Evolutionary conservation across 192 early-diverging fungal genomes (phyloP).

Genomic region (Geosiphon pyriformis): DNA sequence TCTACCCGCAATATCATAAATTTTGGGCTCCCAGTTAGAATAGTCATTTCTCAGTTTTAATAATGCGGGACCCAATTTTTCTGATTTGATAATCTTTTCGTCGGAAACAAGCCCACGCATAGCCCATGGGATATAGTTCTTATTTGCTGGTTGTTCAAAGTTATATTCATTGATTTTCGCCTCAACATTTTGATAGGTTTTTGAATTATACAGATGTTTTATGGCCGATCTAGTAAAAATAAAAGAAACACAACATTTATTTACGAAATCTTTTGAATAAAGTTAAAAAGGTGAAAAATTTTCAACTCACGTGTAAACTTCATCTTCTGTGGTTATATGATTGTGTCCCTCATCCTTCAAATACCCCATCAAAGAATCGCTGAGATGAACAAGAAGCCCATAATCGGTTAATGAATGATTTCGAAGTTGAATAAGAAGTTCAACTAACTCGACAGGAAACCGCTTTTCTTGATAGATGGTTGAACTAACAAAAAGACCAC

Average conservation of each 20-base stretch:
- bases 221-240: background rate
- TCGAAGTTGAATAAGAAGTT: background rate
- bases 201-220: background rate
- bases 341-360: background rate
- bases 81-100: background rate
- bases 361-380: background rate
- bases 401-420: background rate
- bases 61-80: background rate
- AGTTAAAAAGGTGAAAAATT: too few species aligned
- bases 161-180: background rate
- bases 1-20: background rate
- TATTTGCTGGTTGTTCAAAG: background rate
- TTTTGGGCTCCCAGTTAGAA: background rate
- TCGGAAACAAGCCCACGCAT: background rate
- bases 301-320: background rate
- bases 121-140: background rate
- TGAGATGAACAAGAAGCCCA: background rate
- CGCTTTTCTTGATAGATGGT: background rate
- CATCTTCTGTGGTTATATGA: background rate
- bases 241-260: too few species aligned
- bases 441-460: background rate
- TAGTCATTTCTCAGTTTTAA: background rate
- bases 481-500: background rate
- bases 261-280: background rate
- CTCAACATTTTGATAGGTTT: background rate